Evolutionary conservation across 1,284 basidiomycete species (phyloP).

Genomic region (Cyathus olla): DNA sequence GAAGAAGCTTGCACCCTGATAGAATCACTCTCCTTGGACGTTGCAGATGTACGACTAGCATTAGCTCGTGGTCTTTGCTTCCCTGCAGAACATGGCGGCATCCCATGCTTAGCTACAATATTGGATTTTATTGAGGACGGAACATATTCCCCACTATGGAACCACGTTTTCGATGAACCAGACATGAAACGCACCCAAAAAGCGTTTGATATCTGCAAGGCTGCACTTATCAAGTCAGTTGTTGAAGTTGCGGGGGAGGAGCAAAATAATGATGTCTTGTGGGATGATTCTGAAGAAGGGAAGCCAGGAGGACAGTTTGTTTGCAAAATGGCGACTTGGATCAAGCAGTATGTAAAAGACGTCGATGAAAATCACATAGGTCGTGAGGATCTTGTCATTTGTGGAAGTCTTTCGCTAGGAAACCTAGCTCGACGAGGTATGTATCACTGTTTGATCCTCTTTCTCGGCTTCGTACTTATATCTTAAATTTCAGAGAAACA

Average conservation of each 20-base stretch:
- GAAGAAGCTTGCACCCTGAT: conserved; percentile 80
- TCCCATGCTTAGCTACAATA: conserved; percentile 71
- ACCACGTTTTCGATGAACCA: conserved; percentile 49
- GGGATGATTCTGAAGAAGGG: conserved; percentile 68
- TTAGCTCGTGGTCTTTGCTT: conserved; percentile 75
- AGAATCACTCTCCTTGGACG: conserved; percentile 81
- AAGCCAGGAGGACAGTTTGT: conserved; percentile 80
- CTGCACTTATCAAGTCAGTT: conserved; percentile 84
- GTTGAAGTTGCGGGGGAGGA: conserved; percentile 90
- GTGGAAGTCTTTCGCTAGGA: conserved; percentile 84
- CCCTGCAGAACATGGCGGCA: conserved; percentile 65
- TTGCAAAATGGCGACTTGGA: conserved; percentile 81
- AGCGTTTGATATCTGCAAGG: conserved; percentile 85
- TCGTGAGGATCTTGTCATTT: conserved; percentile 86
- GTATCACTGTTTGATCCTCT: too few relatives aligned
- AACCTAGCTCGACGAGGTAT: conserved; percentile 85
- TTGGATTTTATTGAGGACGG: conserved; percentile 81
- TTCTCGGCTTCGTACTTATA: conserved; percentile 6
- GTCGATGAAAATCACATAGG: conserved; percentile 31
- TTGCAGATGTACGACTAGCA: conserved; percentile 76
- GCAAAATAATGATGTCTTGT: conserved; percentile 80
- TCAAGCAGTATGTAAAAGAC: conserved; percentile 62
- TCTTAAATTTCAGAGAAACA: conserved; percentile 64
- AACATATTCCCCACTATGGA: conserved; percentile 75
- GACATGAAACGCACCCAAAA: conserved; percentile 72